Base-by-base conservation (phyloP, 2,329 filamentous ascomycete species). In the Colletotrichum somersetense region DNA sequence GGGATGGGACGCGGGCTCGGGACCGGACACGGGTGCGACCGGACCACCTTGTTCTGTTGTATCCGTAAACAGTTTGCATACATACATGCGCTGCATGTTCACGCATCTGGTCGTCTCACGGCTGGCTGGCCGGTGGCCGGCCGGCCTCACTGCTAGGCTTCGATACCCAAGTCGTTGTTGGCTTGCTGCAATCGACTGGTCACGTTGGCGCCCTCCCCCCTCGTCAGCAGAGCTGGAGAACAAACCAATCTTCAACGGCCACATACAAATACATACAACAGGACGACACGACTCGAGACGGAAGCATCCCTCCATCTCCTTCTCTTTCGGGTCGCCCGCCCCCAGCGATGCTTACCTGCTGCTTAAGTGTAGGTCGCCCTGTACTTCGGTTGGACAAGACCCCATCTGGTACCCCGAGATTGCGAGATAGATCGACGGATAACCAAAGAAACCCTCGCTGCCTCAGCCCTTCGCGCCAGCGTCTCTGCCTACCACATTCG, bases 211-310 rank as follows among this genome's bases (percentile, higher is more conserved):
- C n/a, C 26, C 35, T n/a, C n/a, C 26, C 26, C 10, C 20, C 44
- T 16, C 48, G 40, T 67, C 30, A 71, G 64, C 68, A 62, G 57
- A 63, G 44, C 50, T 42, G 26, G 48, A 44, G 18, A 12, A 30
- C 26, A 50, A 50, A 18, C 46, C 33, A 50, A 30, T 52, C 55
- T 35, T 44, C 18, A 23, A 4, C n/a, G 46, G n/a, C 46, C 46
- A 48, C 46, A 46, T 46, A 20, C 1, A 38, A 38, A 20, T 16
- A 40, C 38, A 16, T 18, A 44, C 16, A 44, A 44, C 44, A n/a
- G 18, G 52, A 33, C 52, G 26, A 57, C 26, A 18, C 40, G 26
- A 33, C 52, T 18, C 42, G 16, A 23, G 26, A 3, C 14, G 14
- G 11, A 58, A 58, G 12, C 53, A 52, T 50, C 53, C 10, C 20